These are phyloP conservation scores for Solanum etuberosum DNA, from an alignment of 257 asterid genomes.

Conservation along the genomic window DNA sequence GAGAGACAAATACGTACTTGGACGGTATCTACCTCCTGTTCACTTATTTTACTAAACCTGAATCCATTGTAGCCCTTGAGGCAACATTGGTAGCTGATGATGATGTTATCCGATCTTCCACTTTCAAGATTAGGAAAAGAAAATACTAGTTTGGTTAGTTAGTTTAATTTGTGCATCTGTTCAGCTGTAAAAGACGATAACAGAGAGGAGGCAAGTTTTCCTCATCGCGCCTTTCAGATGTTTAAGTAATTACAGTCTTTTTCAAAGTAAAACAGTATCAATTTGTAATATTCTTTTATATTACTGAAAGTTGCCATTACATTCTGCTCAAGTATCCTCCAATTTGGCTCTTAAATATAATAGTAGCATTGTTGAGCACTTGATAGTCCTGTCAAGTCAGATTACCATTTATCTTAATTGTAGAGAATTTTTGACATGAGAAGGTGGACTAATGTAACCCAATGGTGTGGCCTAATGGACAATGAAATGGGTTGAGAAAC, in stretches of 20 bases:
- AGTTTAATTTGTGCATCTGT: neutral
- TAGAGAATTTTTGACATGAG: neutral
- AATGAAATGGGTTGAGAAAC: neutral
- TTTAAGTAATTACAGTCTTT: neutral
- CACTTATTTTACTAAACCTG: conserved; percentile 91
- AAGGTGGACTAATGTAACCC: neutral
- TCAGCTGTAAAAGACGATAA: conserved; percentile 2
- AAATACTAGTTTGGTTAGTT: conserved; percentile 16
- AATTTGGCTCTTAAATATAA: neutral
- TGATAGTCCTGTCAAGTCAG: neutral
- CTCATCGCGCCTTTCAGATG: neutral
- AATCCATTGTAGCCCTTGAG: conserved; percentile 35
- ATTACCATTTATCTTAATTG: neutral
- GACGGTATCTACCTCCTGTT: conserved; percentile 92
- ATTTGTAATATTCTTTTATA: neutral
- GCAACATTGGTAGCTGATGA: conserved; percentile 54
- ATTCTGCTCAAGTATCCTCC: neutral
- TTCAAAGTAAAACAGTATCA: neutral
- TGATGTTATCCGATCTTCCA: conserved; percentile 63
- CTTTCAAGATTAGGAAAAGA: conserved; percentile 79
- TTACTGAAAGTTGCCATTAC: neutral
- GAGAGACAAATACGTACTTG: conserved; percentile 83
- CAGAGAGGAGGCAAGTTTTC: neutral
- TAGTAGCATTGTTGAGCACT: neutral
- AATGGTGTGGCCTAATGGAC: neutral